phyloP scores from a whole-genome alignment of 2,329 filamentous ascomycete genomes.

The Colletotrichum ledebouriae region DNA sequence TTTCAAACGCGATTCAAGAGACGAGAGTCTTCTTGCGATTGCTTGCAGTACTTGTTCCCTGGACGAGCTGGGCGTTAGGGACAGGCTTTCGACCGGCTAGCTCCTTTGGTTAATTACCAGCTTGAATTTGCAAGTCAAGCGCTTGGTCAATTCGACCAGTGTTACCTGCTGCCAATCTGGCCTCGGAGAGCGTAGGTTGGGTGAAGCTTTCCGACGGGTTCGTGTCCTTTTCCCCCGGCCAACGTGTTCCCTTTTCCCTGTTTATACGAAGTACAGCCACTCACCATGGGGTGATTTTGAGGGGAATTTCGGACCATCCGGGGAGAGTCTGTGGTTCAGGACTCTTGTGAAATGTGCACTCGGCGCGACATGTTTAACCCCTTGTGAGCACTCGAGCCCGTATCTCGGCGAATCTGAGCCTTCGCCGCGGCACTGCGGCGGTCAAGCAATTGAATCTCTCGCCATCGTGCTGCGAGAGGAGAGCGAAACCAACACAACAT shows the following conservation, averaged over 20 bases:
- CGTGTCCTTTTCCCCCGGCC: not conserved
- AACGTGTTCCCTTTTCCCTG: too few species aligned
- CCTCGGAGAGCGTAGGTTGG: conserved; percentile 13
- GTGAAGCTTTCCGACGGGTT: not conserved
- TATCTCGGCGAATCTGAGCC: conserved; percentile 11
- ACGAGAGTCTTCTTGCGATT: conserved; percentile 19
- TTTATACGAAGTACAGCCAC: not conserved
- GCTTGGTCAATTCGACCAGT: conserved; percentile 3
- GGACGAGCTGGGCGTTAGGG: not conserved
- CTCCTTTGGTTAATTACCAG: conserved; percentile 5
- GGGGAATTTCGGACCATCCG: not conserved
- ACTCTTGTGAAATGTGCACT: not conserved
- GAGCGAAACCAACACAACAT: too few species aligned
- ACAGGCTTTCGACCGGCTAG: not conserved
- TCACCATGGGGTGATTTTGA: conserved; percentile 1
- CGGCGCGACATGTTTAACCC: conserved; percentile 6
- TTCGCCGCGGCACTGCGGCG: not conserved
- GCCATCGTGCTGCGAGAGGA: not conserved
- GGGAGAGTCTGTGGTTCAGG: conserved; percentile 6
- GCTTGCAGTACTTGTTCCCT: conserved; percentile 18
- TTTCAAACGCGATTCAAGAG: conserved; percentile 18
- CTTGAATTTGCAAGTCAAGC: not conserved
- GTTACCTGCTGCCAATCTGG: conserved; percentile 6
- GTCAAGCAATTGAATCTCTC: not conserved
- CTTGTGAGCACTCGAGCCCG: not conserved